Conservation (phyloP, 257 asterid genomes). For the Buddleja alternifolia region DNA sequence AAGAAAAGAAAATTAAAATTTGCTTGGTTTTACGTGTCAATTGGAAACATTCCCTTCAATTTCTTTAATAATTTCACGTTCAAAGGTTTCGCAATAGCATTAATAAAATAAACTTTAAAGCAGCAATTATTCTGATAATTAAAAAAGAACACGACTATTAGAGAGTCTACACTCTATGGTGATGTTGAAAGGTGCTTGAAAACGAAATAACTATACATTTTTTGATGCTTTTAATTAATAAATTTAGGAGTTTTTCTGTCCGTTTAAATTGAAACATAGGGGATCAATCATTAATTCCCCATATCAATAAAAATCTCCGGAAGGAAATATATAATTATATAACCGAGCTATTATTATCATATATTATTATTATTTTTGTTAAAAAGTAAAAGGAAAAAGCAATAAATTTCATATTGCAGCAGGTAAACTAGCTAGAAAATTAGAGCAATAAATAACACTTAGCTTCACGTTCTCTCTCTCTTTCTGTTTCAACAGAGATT, state of each 20-base stretch:
- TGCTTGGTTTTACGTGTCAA: constrained; percentile 25
- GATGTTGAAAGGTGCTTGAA: constrained; percentile 41
- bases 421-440: constrained; percentile 36
- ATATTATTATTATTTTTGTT: too few relatives aligned
- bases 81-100: constrained; percentile 26
- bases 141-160: constrained; percentile 12
- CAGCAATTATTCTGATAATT: constrained; percentile 31
- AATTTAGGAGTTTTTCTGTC: constrained; percentile 29
- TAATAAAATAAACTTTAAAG: constrained; percentile 24
- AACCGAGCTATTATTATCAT: too few relatives aligned
- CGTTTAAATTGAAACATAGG: constrained; percentile 29
- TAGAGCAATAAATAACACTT: constrained; percentile 49
- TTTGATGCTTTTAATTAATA: constrained; percentile 9
- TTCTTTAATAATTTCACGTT: constrained; percentile 36
- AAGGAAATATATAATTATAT: not conserved
- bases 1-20: not conserved
- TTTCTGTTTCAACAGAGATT: constrained; percentile 45
- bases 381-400: not conserved
- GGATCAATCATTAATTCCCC: constrained; percentile 27
- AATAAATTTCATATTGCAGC: constrained; percentile 41
- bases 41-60: constrained; percentile 28
- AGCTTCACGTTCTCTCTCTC: constrained; percentile 52
- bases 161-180: constrained; percentile 29
- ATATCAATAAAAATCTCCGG: not conserved
- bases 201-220: constrained; percentile 21